Evolutionary conservation across 106 monocot genomes (phyloP), one percentile per base, ranked within the genome.

Genomic region (Dendrobium nobile): DNA sequence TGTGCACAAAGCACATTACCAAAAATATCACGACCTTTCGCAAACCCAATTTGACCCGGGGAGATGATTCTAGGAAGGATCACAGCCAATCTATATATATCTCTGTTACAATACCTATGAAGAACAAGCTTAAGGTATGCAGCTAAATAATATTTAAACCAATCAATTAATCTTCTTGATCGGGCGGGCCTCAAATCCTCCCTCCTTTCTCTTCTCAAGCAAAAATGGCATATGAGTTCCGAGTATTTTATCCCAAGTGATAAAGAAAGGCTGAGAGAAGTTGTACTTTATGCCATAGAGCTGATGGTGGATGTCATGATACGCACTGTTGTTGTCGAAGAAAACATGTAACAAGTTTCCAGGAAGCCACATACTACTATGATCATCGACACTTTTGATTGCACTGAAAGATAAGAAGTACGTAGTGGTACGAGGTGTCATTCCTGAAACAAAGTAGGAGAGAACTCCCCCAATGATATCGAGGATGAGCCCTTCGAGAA

Each of bases 191-290:
- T 37, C 37, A 37, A 37, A 37, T 37, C 37, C 37, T 37, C 37
- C 37, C 37, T 37, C 37, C 37, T 37, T 3, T 37, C 37, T 37
- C 0, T 37, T 37, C 37, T 37, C 37, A 37, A 37, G 37, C 37
- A 37, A 37, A 3, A 37, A 37, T 2, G 37, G 37, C 37, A 37
- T 37, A 37, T 37, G 37, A 37, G 37, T 37, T 37, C 37, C 37
- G 37, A 37, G 37, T 37, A 37, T 37, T 37, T 37, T 37, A 37
- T 37, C 37, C 37, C 37, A 37, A 37, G 37, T 37, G 37, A 37
- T 37, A 37, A 86, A 86, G 79, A 86, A 86, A 2, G 86, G 86
- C 79, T 86, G 86, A 18, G 82, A 77, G 78, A 79, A 86, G 67
- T 86, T 86, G 67, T 86, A 79, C 47, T 82, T 86, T 82, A n/a